phyloP scores from a whole-genome alignment of 1,284 basidiomycete species.

The Xanthoconium separans region DNA sequence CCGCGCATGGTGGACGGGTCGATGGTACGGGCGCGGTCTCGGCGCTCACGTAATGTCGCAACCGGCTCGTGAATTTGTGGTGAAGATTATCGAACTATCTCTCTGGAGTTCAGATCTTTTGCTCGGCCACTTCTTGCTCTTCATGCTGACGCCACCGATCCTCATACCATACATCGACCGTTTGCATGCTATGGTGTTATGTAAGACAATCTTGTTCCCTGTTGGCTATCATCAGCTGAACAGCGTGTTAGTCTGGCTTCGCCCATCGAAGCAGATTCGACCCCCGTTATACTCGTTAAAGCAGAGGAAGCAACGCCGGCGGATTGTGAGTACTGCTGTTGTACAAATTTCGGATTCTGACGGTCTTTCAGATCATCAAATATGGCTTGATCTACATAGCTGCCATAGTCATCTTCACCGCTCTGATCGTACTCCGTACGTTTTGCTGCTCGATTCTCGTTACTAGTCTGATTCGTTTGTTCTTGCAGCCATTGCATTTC shows the following conservation, averaged over 20 bases:
- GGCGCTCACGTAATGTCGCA: slow-evolving; percentile 88
- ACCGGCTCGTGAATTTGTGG: slow-evolving; percentile 84
- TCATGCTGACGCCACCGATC: slow-evolving; percentile 73
- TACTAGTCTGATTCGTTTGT: not conserved
- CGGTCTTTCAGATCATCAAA: slow-evolving; percentile 54
- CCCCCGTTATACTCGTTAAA: slow-evolving; percentile 91
- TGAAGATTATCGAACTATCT: slow-evolving; percentile 83
- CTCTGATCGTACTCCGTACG: slow-evolving; percentile 76
- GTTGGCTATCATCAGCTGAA: slow-evolving; percentile 16
- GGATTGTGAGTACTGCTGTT: slow-evolving; percentile 62
- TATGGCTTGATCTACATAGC: slow-evolving; percentile 79
- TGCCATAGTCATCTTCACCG: slow-evolving; percentile 73
- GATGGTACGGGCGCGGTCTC: slow-evolving; percentile 92
- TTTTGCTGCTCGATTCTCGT: slow-evolving; percentile 16
- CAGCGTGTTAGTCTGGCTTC: slow-evolving; percentile 66
- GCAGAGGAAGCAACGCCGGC: slow-evolving; percentile 82
- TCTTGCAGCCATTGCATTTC: slow-evolving; percentile 58
- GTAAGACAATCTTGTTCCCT: slow-evolving; percentile 42
- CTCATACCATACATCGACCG: slow-evolving; percentile 76
- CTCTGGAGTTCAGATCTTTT: slow-evolving; percentile 79
- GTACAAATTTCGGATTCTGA: not conserved
- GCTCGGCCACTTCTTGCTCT: slow-evolving; percentile 64
- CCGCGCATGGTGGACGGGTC: slow-evolving; percentile 96
- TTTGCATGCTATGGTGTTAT: slow-evolving; percentile 73
- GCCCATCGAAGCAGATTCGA: slow-evolving; percentile 88